Evolutionary conservation across 2,329 filamentous ascomycete genomes (phyloP).

Genomic region (Cladophialophora carrionii): DNA sequence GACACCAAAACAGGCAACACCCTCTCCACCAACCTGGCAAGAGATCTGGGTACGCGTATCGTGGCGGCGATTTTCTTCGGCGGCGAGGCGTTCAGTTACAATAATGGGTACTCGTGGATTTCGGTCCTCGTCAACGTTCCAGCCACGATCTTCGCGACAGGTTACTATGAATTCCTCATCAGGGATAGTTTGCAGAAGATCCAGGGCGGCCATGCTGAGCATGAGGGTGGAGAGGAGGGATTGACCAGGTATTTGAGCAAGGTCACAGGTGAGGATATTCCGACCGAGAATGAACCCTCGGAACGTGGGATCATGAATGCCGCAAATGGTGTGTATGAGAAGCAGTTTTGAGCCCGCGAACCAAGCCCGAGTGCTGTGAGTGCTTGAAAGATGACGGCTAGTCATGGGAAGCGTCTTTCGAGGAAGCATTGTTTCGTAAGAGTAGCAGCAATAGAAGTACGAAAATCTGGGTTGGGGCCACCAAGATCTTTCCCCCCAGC

Average conservation of each 20-base stretch:
- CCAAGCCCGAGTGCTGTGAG: background rate
- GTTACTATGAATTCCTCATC: conserved; percentile 60
- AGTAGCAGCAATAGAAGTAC: background rate
- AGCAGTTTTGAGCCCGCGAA: conserved; percentile 27
- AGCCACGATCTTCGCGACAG: conserved; percentile 59
- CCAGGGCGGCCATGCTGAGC: conserved; percentile 54
- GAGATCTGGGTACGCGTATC: conserved; percentile 63
- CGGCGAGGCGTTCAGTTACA: conserved; percentile 53
- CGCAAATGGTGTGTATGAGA: conserved; percentile 25
- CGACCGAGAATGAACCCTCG: conserved; percentile 7
- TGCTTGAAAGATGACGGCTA: background rate
- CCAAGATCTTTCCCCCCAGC: too few species aligned
- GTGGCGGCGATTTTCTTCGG: conserved; percentile 63
- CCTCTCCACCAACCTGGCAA: conserved; percentile 61
- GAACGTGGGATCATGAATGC: conserved; percentile 34
- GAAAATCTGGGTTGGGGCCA: too few species aligned
- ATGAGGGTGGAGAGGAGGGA: conserved; percentile 58
- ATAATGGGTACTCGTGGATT: conserved; percentile 55
- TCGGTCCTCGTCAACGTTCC: conserved; percentile 61
- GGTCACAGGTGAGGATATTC: conserved; percentile 37
- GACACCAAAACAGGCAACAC: conserved; percentile 47
- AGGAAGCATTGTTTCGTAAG: background rate
- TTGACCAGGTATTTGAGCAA: conserved; percentile 50
- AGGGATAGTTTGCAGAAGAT: conserved; percentile 59
- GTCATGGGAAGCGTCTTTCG: background rate